Evolutionary conservation across 1,284 basidiomycete species (phyloP).

Genomic region (Ustilago sp.): DNA sequence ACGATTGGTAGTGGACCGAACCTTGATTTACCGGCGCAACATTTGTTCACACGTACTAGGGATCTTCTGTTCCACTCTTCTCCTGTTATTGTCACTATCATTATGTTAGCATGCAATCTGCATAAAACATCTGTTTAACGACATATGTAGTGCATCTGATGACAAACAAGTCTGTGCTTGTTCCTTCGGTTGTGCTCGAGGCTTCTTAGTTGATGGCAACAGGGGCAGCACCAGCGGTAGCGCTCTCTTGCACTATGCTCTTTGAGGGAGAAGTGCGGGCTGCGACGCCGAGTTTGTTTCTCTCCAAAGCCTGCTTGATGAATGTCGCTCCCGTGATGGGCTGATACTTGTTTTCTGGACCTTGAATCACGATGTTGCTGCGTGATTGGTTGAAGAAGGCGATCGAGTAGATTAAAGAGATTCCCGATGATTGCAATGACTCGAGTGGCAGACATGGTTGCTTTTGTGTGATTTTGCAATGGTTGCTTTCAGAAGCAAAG

Average conservation of each 20-base stretch:
- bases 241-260: background rate
- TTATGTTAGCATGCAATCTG: background rate
- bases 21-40: background rate
- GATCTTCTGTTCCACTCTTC: background rate
- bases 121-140: background rate
- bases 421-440: background rate
- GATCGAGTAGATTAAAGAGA: slow-evolving; percentile 38
- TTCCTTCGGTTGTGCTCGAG: background rate
- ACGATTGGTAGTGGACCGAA: slow-evolving; percentile 61
- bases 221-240: slow-evolving; percentile 5
- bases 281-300: slow-evolving; percentile 33
- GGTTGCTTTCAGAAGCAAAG: slow-evolving; percentile 23
- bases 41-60: background rate
- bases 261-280: background rate
- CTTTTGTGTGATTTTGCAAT: background rate
- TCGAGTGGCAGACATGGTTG: background rate
- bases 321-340: slow-evolving; percentile 44
- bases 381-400: slow-evolving; percentile 66
- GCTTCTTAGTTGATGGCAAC: slow-evolving; percentile 13
- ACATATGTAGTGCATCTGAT: background rate
- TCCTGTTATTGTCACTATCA: background rate
- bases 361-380: slow-evolving; percentile 57
- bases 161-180: background rate
- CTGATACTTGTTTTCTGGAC: slow-evolving; percentile 53
- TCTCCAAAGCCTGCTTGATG: slow-evolving; percentile 57